These are phyloP conservation scores for Lactifluus volemus DNA, from an alignment of 768 basidiomycete species.

Conservation along the genomic window DNA sequence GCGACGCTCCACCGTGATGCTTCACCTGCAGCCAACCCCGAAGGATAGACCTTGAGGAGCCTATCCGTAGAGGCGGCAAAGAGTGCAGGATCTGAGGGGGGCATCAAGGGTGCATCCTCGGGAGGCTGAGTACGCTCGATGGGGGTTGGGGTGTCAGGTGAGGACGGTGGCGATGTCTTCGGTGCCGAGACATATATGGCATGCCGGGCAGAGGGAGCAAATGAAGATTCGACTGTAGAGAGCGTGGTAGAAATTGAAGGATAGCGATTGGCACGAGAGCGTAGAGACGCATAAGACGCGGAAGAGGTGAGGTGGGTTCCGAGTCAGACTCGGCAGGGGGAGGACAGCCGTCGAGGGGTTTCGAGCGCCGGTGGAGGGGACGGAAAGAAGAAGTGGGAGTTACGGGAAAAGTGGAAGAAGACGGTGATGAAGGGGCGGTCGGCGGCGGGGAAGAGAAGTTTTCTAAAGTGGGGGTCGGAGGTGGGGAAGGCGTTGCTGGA, in stretches of 20 bases:
- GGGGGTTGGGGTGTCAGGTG: conserved; percentile 14
- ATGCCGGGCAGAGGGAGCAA: conserved; percentile 4
- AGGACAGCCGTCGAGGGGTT: conserved; percentile 5
- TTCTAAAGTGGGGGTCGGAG: conserved; percentile 8
- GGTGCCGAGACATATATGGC: conserved; percentile 12
- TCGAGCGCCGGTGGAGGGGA: conserved; percentile 15
- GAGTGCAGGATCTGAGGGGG: background rate
- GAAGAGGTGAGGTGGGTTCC: conserved; percentile 16
- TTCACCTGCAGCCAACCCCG: conserved; percentile 7
- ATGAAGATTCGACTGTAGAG: conserved; percentile 11
- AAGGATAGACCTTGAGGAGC: conserved; percentile 16
- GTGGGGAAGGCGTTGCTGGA: conserved; percentile 11
- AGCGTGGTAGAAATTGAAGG: conserved; percentile 21
- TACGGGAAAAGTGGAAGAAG: conserved; percentile 14
- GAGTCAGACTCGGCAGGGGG: conserved; percentile 7
- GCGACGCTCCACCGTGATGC: conserved; percentile 19
- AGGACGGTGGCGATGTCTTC: conserved; percentile 4
- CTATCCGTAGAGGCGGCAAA: background rate
- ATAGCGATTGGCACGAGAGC: conserved; percentile 16
- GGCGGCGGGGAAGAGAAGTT: conserved; percentile 9
- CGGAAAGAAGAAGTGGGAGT: conserved; percentile 16
- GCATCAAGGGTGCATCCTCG: background rate
- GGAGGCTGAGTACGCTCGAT: background rate
- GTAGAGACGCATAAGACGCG: conserved; percentile 19
- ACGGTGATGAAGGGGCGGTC: conserved; percentile 15